A percentile compares a stretch with the other conserved stretches of the same genome.
Conservation (phyloP, 768 basidiomycete species). For the Suillus paluster region DNA sequence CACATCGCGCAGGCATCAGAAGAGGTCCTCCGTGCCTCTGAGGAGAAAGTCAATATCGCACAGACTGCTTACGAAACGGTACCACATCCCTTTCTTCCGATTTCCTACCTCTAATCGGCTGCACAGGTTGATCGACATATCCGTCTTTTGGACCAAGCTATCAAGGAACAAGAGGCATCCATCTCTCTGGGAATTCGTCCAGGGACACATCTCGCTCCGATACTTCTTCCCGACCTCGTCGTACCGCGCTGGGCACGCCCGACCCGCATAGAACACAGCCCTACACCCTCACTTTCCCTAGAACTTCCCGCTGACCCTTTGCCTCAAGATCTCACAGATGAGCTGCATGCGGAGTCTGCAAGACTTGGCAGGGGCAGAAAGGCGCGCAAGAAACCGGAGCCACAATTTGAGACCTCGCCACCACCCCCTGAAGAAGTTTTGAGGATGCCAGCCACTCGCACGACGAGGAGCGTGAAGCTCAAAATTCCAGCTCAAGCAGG, state of each 20-base stretch:
- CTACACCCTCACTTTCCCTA: slow-evolving; percentile 41
- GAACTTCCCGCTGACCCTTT: slow-evolving; percentile 25
- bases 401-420: slow-evolving; percentile 6
- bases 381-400: slow-evolving; percentile 23
- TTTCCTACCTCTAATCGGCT: slow-evolving; percentile 9
- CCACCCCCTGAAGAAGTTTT: slow-evolving; percentile 11
- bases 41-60: slow-evolving; percentile 81
- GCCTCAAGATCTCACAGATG: slow-evolving; percentile 19
- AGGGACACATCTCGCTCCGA: slow-evolving; percentile 56
- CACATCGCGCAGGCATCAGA: slow-evolving; percentile 63
- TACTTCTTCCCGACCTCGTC: slow-evolving; percentile 64
- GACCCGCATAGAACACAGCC: slow-evolving; percentile 46
- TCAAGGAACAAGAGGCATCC: slow-evolving; percentile 61
- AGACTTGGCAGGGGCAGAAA: slow-evolving; percentile 30
- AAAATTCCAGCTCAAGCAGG: slow-evolving; percentile 39
- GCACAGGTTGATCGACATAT: slow-evolving; percentile 79
- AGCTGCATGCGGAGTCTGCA: slow-evolving; percentile 18
- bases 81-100: slow-evolving; percentile 8
- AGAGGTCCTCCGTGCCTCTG: slow-evolving; percentile 62
- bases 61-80: slow-evolving; percentile 74
- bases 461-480: slow-evolving; percentile 36
- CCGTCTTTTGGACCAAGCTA: slow-evolving; percentile 75
- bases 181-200: slow-evolving; percentile 56
- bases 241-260: slow-evolving; percentile 57
- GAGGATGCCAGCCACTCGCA: slow-evolving; percentile 15